Percentiles rank a stretch among this genome's conserved stretches.
Conservation (phyloP, 1,284 basidiomycete genomes). For the Pisolithus thermaeus region DNA sequence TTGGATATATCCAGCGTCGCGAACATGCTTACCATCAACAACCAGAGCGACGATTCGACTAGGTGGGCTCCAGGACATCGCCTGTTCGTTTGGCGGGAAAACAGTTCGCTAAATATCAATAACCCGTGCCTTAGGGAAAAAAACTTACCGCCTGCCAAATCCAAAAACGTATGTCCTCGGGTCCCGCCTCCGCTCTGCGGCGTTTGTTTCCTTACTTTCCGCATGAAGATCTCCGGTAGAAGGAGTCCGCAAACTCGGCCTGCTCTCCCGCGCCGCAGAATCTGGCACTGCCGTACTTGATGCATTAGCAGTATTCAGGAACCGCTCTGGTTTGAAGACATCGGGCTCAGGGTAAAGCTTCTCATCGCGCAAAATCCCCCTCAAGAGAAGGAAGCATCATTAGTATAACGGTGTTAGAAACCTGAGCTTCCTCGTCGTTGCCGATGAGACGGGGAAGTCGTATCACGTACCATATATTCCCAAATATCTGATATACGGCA, state of each 20-base stretch:
- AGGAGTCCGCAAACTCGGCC: neutral
- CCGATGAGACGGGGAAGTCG: neutral
- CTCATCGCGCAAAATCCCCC: slow-evolving; percentile 46
- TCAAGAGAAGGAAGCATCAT: slow-evolving; percentile 5
- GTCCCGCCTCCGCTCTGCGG: slow-evolving; percentile 31
- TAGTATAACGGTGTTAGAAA: neutral
- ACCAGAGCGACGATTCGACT: slow-evolving; percentile 49
- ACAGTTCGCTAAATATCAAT: neutral
- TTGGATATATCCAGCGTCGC: slow-evolving; percentile 49
- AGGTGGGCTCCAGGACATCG: slow-evolving; percentile 48
- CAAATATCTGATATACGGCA: slow-evolving; percentile 23
- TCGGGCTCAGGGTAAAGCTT: slow-evolving; percentile 40
- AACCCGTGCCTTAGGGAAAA: neutral
- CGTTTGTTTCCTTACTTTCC: neutral
- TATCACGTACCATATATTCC: slow-evolving; percentile 42
- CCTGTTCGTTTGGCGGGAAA: slow-evolving; percentile 13
- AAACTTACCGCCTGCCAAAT: slow-evolving; percentile 48
- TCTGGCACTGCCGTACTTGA: slow-evolving; percentile 23
- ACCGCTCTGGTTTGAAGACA: slow-evolving; percentile 46
- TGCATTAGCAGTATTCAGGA: slow-evolving; percentile 27
- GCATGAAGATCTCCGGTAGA: neutral
- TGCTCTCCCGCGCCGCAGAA: neutral
- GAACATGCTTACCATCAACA: slow-evolving; percentile 44
- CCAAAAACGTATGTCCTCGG: slow-evolving; percentile 48
- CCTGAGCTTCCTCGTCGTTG: no score